Percentiles rank a stretch among this genome's conserved stretches.
phyloP scores from a whole-genome alignment of 2,329 filamentous ascomycete genomes.

The Rosellinia necatrix region DNA sequence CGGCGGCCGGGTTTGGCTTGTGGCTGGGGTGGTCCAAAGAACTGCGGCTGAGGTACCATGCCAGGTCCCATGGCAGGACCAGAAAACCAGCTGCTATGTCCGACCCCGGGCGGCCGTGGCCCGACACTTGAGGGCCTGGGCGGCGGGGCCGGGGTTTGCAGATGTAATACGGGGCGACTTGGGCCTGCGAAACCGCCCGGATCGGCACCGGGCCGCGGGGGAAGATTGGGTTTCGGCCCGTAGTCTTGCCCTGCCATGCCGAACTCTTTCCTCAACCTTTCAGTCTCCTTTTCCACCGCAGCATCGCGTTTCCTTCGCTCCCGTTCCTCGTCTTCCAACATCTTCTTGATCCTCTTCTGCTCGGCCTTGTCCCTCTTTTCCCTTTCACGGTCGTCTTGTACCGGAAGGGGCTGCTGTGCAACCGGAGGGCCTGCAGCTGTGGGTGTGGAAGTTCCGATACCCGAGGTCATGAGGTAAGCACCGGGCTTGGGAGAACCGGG shows the following conservation, averaged over 20 bases:
- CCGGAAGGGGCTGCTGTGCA: slow-evolving; percentile 34
- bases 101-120: slow-evolving; percentile 38
- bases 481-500: slow-evolving; percentile 33
- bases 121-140: slow-evolving; percentile 55
- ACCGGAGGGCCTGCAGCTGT: slow-evolving; percentile 41
- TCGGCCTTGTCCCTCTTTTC: slow-evolving; percentile 60
- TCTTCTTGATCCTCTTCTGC: slow-evolving; percentile 63
- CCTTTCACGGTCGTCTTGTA: slow-evolving; percentile 56
- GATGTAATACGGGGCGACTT: slow-evolving; percentile 31
- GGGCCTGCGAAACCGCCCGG: slow-evolving; percentile 11
- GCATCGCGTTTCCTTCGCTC: slow-evolving; percentile 61
- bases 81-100: slow-evolving; percentile 40
- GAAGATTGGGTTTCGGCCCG: slow-evolving; percentile 38
- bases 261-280: slow-evolving; percentile 72
- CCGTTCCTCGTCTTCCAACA: slow-evolving; percentile 69
- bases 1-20: slow-evolving; percentile 48
- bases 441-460: slow-evolving; percentile 49
- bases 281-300: slow-evolving; percentile 78
- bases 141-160: slow-evolving; percentile 43
- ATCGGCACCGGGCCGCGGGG: slow-evolving; percentile 41
- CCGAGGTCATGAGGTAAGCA: slow-evolving; percentile 48
- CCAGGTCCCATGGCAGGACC: slow-evolving; percentile 25
- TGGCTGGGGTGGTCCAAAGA: slow-evolving; percentile 42
- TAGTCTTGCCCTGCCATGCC: slow-evolving; percentile 59
- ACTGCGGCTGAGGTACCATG: slow-evolving; percentile 29